Base-by-base conservation (phyloP, 352 stramenopile genomes). In the Pythium rishiriense region DNA sequence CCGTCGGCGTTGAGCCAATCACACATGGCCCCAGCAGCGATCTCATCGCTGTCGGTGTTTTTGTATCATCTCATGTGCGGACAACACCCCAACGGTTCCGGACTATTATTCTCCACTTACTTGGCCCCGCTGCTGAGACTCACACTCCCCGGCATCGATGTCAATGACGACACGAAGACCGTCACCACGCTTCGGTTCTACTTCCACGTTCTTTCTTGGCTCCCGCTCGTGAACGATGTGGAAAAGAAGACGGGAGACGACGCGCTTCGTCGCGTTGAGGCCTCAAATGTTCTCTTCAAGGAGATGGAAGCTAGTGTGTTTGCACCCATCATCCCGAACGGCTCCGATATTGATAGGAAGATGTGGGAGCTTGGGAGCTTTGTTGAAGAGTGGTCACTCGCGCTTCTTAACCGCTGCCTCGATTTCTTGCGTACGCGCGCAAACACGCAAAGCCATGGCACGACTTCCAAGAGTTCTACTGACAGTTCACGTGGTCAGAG, bases 131-230 rank as follows among this genome's bases (percentile, higher is more conserved):
- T 91, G 9, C 31, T 93, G 57, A 74, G 80, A 22, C 62, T 87
- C 45, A 91, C 83, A 9, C 65, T 93, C 8, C 78, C 81, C 4
- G 83, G 83, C 4, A 91, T 93, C 65, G 83, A 93, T 57, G 69
- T 79, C 11, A 93, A 93, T 22, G 83, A 93, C 55, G 79, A 93
- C 45, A 84, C 77, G 57, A 93, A 93, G 68, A 93, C 83, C 0
- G 70, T 76, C 33, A 75, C 75, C 0, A 93, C 83, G 21, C 56
- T 90, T 24, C 72, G 73, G 11, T 69, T 93, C 9, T 93, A 93
- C 66, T 90, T 88, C 45, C 69, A 79, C 31, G 57, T 88, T 22
- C 68, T 93, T 14, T 87, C 79, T 29, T 91, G 81, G 78, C 58
- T 93, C 3, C 83, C 83, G 12, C 53, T 93, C 25, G 76, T 88